Evolutionary conservation across 1,139 yeast species (phyloP).

Genomic region (Williopsis jadinii): DNA sequence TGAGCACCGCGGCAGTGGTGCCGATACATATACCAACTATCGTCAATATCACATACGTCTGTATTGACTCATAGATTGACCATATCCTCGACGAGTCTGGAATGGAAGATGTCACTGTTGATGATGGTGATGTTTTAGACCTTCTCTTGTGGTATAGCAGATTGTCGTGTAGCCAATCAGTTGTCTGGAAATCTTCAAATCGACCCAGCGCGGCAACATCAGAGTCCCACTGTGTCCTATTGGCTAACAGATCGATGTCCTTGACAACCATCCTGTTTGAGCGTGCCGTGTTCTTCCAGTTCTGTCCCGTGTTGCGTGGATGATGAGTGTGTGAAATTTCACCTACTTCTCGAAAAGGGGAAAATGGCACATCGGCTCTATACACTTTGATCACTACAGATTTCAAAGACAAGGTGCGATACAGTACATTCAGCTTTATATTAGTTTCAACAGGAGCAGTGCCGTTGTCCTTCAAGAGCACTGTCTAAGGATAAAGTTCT

Average conservation of each 20-base stretch:
- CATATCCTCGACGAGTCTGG: slow-evolving; percentile 24
- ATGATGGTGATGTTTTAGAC: slow-evolving; percentile 2
- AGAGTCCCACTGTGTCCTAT: slow-evolving; percentile 6
- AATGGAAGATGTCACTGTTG: no score
- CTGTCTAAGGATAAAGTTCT: slow-evolving; percentile 11
- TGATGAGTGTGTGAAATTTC: no score
- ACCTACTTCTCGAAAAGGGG: no score
- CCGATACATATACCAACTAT: slow-evolving; percentile 75
- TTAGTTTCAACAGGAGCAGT: no score
- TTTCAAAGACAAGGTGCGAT: no score
- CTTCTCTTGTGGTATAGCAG: slow-evolving; percentile 14
- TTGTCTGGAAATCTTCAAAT: slow-evolving; percentile 57
- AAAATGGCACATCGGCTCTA: no score
- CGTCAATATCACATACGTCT: slow-evolving; percentile 67
- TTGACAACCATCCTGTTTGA: no score
- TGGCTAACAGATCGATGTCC: neutral
- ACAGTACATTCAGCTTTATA: no score
- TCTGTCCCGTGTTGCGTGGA: no score
- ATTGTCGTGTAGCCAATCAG: slow-evolving; percentile 81
- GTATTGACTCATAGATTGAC: slow-evolving; percentile 34
- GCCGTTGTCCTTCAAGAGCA: slow-evolving; percentile 1
- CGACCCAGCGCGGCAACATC: slow-evolving; percentile 27
- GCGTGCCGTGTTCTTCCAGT: no score
- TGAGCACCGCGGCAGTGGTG: slow-evolving; percentile 70
- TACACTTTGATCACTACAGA: no score